Percentiles rank a stretch among this genome's conserved stretches.
These are phyloP conservation scores for Beauveria sp. DNA, from an alignment of 2,329 filamentous ascomycete species.

Conservation along the genomic window DNA sequence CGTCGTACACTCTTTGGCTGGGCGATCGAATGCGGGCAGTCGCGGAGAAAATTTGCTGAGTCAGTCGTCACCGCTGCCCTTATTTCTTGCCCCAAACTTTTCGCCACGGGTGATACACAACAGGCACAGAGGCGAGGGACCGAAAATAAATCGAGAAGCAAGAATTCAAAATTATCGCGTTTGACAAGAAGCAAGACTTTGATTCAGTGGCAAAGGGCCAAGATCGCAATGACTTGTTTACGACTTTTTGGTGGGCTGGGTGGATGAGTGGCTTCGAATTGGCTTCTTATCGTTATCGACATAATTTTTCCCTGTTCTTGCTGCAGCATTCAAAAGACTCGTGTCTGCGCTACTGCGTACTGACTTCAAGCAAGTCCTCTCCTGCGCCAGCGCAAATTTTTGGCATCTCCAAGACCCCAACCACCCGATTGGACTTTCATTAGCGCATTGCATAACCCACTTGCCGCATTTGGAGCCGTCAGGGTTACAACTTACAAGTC, in stretches of 20 bases:
- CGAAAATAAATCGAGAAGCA: constrained; percentile 16
- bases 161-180: constrained; percentile 16
- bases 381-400: background rate
- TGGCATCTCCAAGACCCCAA: background rate
- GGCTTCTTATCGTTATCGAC: constrained; percentile 10
- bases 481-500: no score
- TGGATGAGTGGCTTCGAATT: constrained; percentile 2
- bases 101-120: constrained; percentile 32
- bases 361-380: no score
- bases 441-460: constrained; percentile 6
- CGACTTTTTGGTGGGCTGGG: constrained; percentile 10
- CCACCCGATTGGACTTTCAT: background rate
- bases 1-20: background rate
- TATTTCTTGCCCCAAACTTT: constrained; percentile 33
- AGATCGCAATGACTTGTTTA: background rate
- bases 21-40: constrained; percentile 20
- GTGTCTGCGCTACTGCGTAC: background rate
- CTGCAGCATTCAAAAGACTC: background rate
- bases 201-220: background rate
- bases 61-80: constrained; percentile 30
- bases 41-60: constrained; percentile 36
- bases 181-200: background rate
- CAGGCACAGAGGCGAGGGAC: constrained; percentile 18
- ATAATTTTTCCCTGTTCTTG: background rate
- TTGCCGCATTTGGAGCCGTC: background rate